Evolutionary conservation across 2,329 filamentous ascomycete species (phyloP), one percentile per base, ranked within the genome.

Genomic region (Aspergillus pseudoviridinutans): DNA sequence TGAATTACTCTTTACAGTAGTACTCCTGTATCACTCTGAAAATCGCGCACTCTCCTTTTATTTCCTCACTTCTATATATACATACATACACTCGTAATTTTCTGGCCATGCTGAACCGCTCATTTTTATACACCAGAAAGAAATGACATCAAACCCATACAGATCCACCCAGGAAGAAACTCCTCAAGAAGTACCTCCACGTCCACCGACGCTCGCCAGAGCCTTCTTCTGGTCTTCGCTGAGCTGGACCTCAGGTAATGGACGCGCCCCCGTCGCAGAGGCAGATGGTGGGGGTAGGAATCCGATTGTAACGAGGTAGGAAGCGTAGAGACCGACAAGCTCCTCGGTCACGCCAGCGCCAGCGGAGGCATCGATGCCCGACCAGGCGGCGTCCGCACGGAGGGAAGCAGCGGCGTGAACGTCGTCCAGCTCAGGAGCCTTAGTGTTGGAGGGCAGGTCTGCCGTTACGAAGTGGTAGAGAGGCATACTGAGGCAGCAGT

Each of bases 381-480:
- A 80, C 82, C 83, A 82, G 49, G 66, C 78, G 0, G 79, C 79
- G 66, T 92, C 88, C 3, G 81, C 80, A 68, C 83, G 83, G 25
- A 95, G 79, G 0, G 87, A 83, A 1, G 78, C 76, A 1, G 83
- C 80, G 0, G 90, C 84, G 67, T 94, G 91, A 38, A 66, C 72
- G 69, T 93, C 90, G 66, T 91, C 87, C 12, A 94, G 82, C 70
- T 90, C 88, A 0, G 88, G 88, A 0, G 90, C 88, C 47, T 83
- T 84, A 32, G 87, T 90, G 66, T 85, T 85, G 44, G 81, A 80
- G 0, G 88, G 88, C n/a, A 92, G 78, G 71, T 91, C 85, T 25
- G 82, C 82, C 24, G 84, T 85, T 46, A 87, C 87, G 73, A 91
- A 89, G 71, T 91, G 87, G 72, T 88, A 90, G 5, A 92, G 81